Conservation (phyloP, 2,329 filamentous ascomycete species). For the Dactylonectria macrodidyma region DNA sequence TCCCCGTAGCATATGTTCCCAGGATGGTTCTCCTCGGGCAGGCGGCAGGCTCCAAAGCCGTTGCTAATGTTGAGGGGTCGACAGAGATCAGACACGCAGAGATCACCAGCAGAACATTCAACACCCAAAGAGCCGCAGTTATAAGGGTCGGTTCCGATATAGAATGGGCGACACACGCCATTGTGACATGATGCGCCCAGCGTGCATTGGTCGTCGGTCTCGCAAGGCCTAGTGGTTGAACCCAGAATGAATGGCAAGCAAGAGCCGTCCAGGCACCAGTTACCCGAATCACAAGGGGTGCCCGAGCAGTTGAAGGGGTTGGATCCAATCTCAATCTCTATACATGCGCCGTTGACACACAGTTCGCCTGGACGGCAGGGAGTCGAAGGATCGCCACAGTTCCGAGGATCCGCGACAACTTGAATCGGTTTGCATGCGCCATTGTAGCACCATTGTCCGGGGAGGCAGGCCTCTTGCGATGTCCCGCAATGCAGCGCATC, state of each 20-base stretch:
- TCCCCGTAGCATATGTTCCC: background rate
- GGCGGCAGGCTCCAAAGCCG: background rate
- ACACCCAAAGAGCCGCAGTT: background rate
- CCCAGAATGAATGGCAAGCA: background rate
- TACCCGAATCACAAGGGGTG: background rate
- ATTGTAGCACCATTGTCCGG: background rate
- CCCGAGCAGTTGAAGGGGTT: background rate
- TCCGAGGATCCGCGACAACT: background rate
- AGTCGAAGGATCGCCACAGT: background rate
- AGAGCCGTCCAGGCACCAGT: background rate
- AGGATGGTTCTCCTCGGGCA: background rate
- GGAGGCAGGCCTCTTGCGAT: background rate
- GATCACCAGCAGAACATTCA: background rate
- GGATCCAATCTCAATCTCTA: background rate
- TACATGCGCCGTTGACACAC: background rate
- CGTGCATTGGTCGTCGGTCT: background rate
- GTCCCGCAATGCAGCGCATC: background rate
- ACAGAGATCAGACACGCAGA: background rate
- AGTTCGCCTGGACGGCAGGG: background rate
- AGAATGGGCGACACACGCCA: background rate
- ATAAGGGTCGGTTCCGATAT: background rate
- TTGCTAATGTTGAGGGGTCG: background rate
- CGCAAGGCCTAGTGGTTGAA: background rate
- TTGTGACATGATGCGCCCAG: background rate
- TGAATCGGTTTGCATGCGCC: background rate